A percentile compares a stretch with the other conserved stretches of the same genome.
Evolutionary conservation across 352 stramenopile genomes (phyloP).

Genomic region (Phytophthora hibernalis): DNA sequence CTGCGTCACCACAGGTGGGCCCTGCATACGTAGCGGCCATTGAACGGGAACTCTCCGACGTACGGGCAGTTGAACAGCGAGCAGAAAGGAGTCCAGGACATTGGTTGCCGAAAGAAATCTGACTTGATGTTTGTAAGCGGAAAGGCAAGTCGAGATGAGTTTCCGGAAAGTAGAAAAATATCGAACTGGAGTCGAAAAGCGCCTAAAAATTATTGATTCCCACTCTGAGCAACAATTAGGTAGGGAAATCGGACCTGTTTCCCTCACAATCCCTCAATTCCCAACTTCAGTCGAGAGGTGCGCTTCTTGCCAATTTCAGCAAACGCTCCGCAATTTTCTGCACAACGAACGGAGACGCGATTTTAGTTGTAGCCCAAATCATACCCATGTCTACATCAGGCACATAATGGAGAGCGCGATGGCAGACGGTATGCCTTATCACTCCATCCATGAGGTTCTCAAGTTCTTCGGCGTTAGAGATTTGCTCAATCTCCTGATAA

Average conservation of each 20-base stretch:
- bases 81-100: background rate
- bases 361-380: background rate
- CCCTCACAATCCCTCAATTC: too few species aligned
- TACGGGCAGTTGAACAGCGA: background rate
- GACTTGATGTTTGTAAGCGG: background rate
- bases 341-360: constrained; percentile 15
- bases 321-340: background rate
- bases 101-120: background rate
- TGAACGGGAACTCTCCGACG: background rate
- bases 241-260: too few species aligned
- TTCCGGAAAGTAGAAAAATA: too few species aligned
- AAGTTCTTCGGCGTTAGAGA: background rate
- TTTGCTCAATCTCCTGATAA: background rate
- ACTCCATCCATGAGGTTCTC: background rate
- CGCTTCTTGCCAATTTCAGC: background rate
- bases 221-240: too few species aligned
- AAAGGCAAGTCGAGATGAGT: too few species aligned
- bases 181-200: too few species aligned
- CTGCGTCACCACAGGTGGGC: too few species aligned
- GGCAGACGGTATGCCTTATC: background rate
- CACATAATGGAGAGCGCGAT: constrained; percentile 2
- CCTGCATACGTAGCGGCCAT: background rate
- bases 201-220: too few species aligned
- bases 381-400: background rate
- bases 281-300: too few species aligned